These are phyloP conservation scores for Mayamaea pseudoterrestris DNA, from an alignment of 108 stramenopile species.

Conservation along the genomic window DNA sequence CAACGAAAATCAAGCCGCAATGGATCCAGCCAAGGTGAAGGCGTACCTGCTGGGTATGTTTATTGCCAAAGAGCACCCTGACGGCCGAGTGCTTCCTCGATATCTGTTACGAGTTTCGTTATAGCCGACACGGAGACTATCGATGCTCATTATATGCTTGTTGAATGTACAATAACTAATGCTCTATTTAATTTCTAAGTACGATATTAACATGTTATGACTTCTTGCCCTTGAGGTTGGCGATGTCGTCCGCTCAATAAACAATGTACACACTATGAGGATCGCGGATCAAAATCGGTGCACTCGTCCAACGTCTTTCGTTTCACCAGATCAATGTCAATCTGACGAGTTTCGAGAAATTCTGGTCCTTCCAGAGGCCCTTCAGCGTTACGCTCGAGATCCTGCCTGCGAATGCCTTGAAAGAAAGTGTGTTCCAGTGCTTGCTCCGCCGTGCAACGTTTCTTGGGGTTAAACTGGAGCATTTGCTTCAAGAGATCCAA, in stretches of 20 bases:
- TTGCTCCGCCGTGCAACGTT: conserved; percentile 82
- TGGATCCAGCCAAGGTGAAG: conserved; percentile 11
- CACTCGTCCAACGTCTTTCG: conserved; percentile 63
- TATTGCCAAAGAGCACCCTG: conserved; percentile 64
- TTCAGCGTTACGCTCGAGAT: conserved; percentile 36
- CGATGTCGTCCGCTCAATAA: too few relatives aligned
- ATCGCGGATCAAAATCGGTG: too few relatives aligned
- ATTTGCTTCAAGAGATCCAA: conserved; percentile 84
- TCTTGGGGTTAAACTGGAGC: conserved; percentile 89
- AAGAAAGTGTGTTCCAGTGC: conserved; percentile 90
- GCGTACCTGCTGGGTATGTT: conserved; percentile 48
- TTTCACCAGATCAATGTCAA: conserved; percentile 60
- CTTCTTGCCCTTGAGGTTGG: too few relatives aligned
- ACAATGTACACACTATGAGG: too few relatives aligned
- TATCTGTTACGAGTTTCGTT: conserved; percentile 19
- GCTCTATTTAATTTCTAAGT: too few relatives aligned
- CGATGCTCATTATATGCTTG: too few relatives aligned
- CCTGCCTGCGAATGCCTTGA: conserved; percentile 44
- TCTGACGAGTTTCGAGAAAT: conserved; percentile 51
- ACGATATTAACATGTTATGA: too few relatives aligned
- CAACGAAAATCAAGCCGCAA: conserved; percentile 4
- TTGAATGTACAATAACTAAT: too few relatives aligned
- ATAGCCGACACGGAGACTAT: too few relatives aligned
- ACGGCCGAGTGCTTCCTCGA: conserved; percentile 29
- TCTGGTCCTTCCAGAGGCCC: conserved; percentile 46